Percentiles rank a stretch among this genome's conserved stretches.
These are phyloP conservation scores for Spongispora temasekensis DNA, from an alignment of 1,284 basidiomycete species.

Conservation along the genomic window DNA sequence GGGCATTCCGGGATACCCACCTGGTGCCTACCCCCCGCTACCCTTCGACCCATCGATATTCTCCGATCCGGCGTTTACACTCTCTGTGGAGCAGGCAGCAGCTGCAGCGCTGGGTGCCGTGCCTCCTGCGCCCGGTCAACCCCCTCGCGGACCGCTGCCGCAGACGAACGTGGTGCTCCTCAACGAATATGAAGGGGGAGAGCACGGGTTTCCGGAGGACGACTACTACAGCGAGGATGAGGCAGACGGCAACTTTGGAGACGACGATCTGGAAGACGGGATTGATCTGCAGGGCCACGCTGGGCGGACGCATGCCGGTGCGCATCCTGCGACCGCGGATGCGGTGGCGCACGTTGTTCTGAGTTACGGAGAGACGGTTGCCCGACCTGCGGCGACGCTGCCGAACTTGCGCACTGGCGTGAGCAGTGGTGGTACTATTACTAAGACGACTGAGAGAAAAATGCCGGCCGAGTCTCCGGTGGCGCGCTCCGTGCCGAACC, in stretches of 20 bases:
- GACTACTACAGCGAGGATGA: constrained; percentile 51
- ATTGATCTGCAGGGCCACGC: constrained; percentile 30
- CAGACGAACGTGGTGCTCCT: constrained; percentile 43
- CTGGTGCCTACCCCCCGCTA: constrained; percentile 36
- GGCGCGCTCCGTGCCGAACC: constrained; percentile 32
- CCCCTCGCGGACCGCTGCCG: constrained; percentile 35
- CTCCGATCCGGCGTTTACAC: constrained; percentile 53
- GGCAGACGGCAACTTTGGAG: constrained; percentile 44
- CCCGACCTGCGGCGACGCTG: constrained; percentile 10
- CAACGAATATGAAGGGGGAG: constrained; percentile 48
- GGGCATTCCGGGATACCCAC: constrained; percentile 35
- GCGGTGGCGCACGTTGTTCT: constrained; percentile 43
- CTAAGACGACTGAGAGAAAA: constrained; percentile 19
- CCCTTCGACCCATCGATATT: constrained; percentile 59
- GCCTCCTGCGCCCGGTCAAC: constrained; percentile 35
- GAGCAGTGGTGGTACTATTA: constrained; percentile 32
- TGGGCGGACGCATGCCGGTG: constrained; percentile 20
- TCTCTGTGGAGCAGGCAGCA: constrained; percentile 53
- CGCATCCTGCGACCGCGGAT: constrained; percentile 19
- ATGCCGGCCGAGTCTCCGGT: constrained; percentile 26
- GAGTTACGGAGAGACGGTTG: constrained; percentile 40
- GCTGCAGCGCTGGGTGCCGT: constrained; percentile 43
- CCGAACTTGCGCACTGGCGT: constrained; percentile 14
- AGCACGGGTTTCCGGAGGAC: constrained; percentile 47
- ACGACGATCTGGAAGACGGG: constrained; percentile 43